Evolutionary conservation across 352 stramenopile species (phyloP).

Genomic region (Phytopythium ostracodes): DNA sequence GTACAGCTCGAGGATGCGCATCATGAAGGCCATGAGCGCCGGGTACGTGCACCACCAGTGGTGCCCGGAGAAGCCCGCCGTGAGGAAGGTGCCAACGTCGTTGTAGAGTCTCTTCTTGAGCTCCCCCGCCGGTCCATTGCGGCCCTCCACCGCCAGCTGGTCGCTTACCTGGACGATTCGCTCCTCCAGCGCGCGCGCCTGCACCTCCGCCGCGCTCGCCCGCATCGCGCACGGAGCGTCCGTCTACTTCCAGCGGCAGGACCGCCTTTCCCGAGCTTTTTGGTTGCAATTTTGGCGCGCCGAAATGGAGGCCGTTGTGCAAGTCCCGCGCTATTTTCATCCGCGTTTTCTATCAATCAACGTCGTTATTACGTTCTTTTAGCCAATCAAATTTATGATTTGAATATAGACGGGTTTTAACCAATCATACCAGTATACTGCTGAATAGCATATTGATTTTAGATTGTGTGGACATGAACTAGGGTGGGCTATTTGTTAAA

Average conservation of each 20-base stretch:
- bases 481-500: neutral
- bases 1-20: constrained; percentile 81
- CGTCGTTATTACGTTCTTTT: neutral
- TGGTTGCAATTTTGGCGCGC: neutral
- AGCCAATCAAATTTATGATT: neutral
- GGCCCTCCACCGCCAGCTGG: constrained; percentile 17
- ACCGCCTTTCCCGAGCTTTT: neutral
- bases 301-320: neutral
- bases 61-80: constrained; percentile 45
- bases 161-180: constrained; percentile 32
- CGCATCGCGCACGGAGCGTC: neutral
- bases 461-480: neutral
- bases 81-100: constrained; percentile 75
- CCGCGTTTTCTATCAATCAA: neutral
- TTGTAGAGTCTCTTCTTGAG: constrained; percentile 73
- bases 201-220: constrained; percentile 21
- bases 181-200: constrained; percentile 34
- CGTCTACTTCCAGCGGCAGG: neutral
- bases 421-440: constrained; percentile 14
- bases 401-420: neutral
- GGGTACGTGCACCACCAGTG: constrained; percentile 84
- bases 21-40: constrained; percentile 85
- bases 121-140: constrained; percentile 28
- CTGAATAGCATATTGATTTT: neutral
- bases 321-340: neutral